Conservation (phyloP, 1,284 basidiomycete species). For the Sporisorium reilianum region DNA sequence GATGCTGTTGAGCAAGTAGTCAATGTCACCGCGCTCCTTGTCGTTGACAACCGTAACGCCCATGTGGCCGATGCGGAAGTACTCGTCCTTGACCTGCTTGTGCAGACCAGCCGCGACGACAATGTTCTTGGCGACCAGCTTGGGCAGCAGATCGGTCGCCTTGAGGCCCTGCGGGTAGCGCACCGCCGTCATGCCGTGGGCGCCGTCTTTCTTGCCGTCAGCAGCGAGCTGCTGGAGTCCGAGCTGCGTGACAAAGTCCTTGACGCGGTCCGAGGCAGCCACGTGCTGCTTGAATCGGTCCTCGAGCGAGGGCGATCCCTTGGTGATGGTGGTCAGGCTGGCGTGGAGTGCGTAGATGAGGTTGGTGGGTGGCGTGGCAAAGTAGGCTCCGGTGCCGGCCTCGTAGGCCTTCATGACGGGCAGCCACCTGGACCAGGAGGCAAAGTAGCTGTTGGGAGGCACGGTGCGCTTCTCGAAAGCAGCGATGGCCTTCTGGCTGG, state of each 20-base stretch:
- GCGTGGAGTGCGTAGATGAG: conserved; percentile 90
- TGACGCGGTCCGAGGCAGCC: conserved; percentile 80
- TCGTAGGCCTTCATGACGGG: conserved; percentile 69
- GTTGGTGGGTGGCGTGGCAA: conserved; percentile 79
- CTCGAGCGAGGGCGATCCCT: conserved; percentile 75
- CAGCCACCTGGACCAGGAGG: conserved; percentile 72
- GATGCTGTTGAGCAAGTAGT: conserved; percentile 79
- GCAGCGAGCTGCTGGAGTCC: conserved; percentile 74
- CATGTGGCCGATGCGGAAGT: conserved; percentile 79
- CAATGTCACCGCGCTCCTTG: conserved; percentile 74
- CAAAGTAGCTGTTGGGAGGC: conserved; percentile 85
- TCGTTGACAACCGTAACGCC: conserved; percentile 82
- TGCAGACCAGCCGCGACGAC: conserved; percentile 92
- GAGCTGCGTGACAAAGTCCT: conserved; percentile 76
- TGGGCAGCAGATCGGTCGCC: conserved; percentile 58
- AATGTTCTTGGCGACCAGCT: conserved; percentile 78
- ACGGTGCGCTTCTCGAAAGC: conserved; percentile 79
- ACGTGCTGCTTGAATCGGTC: conserved; percentile 85
- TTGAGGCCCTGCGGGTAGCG: conserved; percentile 64
- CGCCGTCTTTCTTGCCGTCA: conserved; percentile 65
- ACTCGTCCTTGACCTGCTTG: conserved; percentile 83
- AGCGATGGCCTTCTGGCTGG: conserved; percentile 83
- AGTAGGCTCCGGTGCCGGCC: conserved; percentile 64
- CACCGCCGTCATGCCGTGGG: conserved; percentile 69
- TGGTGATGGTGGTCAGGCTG: conserved; percentile 81